A percentile compares a stretch with the other conserved stretches of the same genome.
phyloP scores from a whole-genome alignment of 2,329 filamentous ascomycete species.

The Magnaporthiopsis incrustans region DNA sequence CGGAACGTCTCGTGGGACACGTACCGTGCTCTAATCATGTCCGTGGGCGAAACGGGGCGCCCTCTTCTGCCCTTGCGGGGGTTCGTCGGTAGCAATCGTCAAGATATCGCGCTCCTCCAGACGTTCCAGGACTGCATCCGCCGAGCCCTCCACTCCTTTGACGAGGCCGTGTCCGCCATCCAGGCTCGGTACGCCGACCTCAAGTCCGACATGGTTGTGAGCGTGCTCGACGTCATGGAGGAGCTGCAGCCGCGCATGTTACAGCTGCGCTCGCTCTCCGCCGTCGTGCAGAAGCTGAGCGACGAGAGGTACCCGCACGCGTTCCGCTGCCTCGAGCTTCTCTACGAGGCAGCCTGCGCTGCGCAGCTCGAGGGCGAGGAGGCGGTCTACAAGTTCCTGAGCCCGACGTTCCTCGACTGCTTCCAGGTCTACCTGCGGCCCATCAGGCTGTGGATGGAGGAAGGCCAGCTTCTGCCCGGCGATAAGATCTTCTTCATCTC shows the following conservation, averaged over 20 bases:
- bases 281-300: conserved; percentile 51
- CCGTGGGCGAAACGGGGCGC: conserved; percentile 38
- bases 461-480: conserved; percentile 57
- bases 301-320: conserved; percentile 40
- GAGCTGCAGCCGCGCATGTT: conserved; percentile 46
- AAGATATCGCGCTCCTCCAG: conserved; percentile 54
- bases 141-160: conserved; percentile 48
- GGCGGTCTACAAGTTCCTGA: conserved; percentile 53
- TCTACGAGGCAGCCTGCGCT: conserved; percentile 63
- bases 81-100: conserved; percentile 29
- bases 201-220: conserved; percentile 49
- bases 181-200: conserved; percentile 54
- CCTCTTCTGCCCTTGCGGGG: conserved; percentile 36
- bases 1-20: conserved; percentile 40
- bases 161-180: conserved; percentile 47
- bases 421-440: conserved; percentile 76
- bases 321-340: conserved; percentile 69
- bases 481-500: conserved; percentile 72
- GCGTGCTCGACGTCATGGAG: conserved; percentile 53
- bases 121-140: conserved; percentile 61
- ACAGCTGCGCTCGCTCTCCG: conserved; percentile 52
- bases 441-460: conserved; percentile 76
- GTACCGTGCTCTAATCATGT: conserved; percentile 37
- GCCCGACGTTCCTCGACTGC: conserved; percentile 68
- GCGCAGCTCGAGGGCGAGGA: conserved; percentile 63